Percentiles rank a stretch among this genome's conserved stretches.
phyloP scores from a whole-genome alignment of 257 asterid species.

The Agastache rugosa region DNA sequence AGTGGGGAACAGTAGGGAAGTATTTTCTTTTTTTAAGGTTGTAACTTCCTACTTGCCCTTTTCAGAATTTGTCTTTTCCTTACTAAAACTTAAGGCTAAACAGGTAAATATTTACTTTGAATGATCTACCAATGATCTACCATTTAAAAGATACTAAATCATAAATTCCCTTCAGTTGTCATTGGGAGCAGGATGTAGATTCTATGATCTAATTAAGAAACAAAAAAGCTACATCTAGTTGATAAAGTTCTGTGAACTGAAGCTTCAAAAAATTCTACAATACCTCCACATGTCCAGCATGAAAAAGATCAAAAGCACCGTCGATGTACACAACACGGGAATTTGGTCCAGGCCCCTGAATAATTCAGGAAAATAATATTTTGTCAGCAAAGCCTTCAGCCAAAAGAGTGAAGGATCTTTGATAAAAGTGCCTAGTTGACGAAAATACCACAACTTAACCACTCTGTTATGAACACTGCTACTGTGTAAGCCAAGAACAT shows the following conservation, averaged over 20 bases:
- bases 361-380: constrained; percentile 29
- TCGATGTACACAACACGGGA: constrained; percentile 93
- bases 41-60: neutral
- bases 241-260: neutral
- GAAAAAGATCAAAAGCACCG: constrained; percentile 96
- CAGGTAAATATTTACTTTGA: neutral
- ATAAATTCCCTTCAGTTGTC: constrained; percentile 13
- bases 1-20: neutral
- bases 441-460: constrained; percentile 1
- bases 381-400: constrained; percentile 26
- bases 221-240: constrained; percentile 6
- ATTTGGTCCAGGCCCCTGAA: constrained; percentile 90
- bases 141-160: neutral
- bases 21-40: neutral
- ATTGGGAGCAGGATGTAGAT: neutral
- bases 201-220: constrained; percentile 21
- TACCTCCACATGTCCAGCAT: constrained; percentile 99
- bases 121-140: constrained; percentile 13
- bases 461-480: neutral
- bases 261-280: constrained; percentile 27
- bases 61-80: neutral
- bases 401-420: constrained; percentile 15
- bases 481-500: constrained; percentile 14
- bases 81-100: neutral
- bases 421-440: neutral